Evolutionary conservation across 164 flowering plant genomes (phyloP), one percentile per base, ranked within the genome.

Genomic region (Pachysandra terminalis): DNA sequence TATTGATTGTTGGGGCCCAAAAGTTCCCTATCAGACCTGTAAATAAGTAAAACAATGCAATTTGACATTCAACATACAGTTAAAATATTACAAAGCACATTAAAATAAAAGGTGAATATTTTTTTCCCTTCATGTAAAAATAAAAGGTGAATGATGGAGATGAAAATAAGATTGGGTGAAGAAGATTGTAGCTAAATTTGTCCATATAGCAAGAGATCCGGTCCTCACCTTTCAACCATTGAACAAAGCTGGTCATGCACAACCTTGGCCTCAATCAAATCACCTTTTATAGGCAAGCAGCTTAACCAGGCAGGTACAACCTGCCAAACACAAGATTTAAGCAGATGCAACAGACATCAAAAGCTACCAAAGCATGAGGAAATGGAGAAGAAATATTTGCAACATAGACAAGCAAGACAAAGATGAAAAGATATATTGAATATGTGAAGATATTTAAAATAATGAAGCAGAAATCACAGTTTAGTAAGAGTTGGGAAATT

Each of bases 191-290:
- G 48, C 41, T 13, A 28, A 24, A 25, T 26, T 15, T 40, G 21
- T 3, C 27, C 10, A 19, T 35, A 23, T 65, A 7, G 21, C 35
- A 0, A n/a, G 51, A 64, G 1, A 55, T 5, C 27, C 35, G 41
- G 5, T 35, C 19, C 67, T 63, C 71, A 89, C 99, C 89, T 86
- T 77, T 96, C 99, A 13, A 90, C 98, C 99, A 96, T 93, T 54
- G 91, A 83, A 75, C 97, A 94, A 56, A 94, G 98, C 77, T 88
- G 96, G 21, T 94, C 97, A 74, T 94, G 98, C 55, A 91, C 98
- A 72, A 82, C 79, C 81, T 91, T 94, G 27, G 98, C 98, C 76
- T 94, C 98, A 61, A 94, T 85, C 63, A 90, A 70, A 73, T 94
- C 98, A 74, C 87, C 87, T 74, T 87, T 94, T 27, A 94, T 79